Evolutionary conservation across 2,329 filamentous ascomycete genomes (phyloP).

Genomic region (Blastomyces emzantsi): DNA sequence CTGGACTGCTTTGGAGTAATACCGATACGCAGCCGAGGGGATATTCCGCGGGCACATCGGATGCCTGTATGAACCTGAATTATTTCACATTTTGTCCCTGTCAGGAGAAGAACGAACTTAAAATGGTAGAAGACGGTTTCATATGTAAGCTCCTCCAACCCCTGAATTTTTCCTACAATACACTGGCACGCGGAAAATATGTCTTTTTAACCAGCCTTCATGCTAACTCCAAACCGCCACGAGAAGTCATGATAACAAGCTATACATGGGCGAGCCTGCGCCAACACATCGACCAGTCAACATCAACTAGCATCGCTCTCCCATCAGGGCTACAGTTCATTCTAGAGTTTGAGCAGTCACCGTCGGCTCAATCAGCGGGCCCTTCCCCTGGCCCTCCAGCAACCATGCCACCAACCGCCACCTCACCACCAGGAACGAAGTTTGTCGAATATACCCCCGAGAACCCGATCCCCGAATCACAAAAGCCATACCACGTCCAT

Average conservation of each 20-base stretch:
- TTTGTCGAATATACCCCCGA: slow-evolving; percentile 1
- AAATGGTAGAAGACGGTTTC: slow-evolving; percentile 12
- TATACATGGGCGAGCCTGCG: slow-evolving; percentile 10
- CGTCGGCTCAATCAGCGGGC: not conserved
- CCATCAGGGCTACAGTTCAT: slow-evolving; percentile 6
- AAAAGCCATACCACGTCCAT: slow-evolving; percentile 8
- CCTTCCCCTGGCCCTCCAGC: not conserved
- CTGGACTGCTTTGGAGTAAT: slow-evolving; percentile 13
- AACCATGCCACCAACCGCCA: not conserved
- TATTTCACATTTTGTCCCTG: slow-evolving; percentile 13
- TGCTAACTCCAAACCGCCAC: not conserved
- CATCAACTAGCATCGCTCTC: slow-evolving; percentile 2
- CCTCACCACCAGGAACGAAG: not conserved
- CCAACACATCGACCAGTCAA: slow-evolving; percentile 9
- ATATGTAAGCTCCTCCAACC: slow-evolving; percentile 8
- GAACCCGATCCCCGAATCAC: not conserved
- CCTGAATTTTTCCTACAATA: not conserved
- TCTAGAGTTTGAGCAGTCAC: not conserved
- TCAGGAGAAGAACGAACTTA: slow-evolving; percentile 11
- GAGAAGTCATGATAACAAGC: slow-evolving; percentile 11
- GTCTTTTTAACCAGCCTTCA: too few species aligned
- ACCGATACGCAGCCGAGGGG: slow-evolving; percentile 5
- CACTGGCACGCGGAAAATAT: not conserved
- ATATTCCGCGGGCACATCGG: slow-evolving; percentile 12
- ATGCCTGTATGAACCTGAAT: slow-evolving; percentile 13